Evolutionary conservation across 2,329 filamentous ascomycete species (phyloP).

Genomic region (Cladosporium phlei): DNA sequence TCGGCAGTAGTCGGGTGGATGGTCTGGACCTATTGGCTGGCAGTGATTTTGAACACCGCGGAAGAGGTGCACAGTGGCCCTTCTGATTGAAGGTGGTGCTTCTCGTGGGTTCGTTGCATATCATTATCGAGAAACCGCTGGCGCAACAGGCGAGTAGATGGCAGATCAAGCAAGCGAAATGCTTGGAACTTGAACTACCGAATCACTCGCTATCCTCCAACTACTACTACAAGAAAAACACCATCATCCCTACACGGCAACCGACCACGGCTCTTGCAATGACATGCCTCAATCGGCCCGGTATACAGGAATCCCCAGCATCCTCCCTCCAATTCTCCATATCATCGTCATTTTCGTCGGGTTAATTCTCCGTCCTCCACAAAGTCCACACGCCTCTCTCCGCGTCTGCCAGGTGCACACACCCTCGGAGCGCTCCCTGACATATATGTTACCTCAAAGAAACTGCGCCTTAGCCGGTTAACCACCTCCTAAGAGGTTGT

Average conservation of each 20-base stretch:
- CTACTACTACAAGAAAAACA: neutral
- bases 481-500: slow-evolving; percentile 4
- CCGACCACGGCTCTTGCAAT: slow-evolving; percentile 1
- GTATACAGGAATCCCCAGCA: neutral
- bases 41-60: neutral
- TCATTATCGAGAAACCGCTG: neutral
- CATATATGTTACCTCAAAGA: slow-evolving; percentile 11
- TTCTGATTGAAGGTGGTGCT: neutral
- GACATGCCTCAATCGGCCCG: slow-evolving; percentile 7
- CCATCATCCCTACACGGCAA: slow-evolving; percentile 5
- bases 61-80: slow-evolving; percentile 7
- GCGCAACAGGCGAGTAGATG: neutral
- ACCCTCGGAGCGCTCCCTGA: neutral
- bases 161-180: slow-evolving; percentile 10
- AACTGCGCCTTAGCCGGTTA: neutral
- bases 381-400: slow-evolving; percentile 10
- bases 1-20: neutral
- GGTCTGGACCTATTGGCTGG: neutral
- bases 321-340: too few relatives aligned
- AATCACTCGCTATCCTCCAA: neutral
- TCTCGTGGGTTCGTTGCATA: too few relatives aligned
- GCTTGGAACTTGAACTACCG: slow-evolving; percentile 2
- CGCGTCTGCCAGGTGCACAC: neutral
- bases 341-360: slow-evolving; percentile 13
- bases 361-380: slow-evolving; percentile 5